phyloP scores from a whole-genome alignment of 495 filamentous ascomycete genomes.

The Tuber microsphaerosporum region DNA sequence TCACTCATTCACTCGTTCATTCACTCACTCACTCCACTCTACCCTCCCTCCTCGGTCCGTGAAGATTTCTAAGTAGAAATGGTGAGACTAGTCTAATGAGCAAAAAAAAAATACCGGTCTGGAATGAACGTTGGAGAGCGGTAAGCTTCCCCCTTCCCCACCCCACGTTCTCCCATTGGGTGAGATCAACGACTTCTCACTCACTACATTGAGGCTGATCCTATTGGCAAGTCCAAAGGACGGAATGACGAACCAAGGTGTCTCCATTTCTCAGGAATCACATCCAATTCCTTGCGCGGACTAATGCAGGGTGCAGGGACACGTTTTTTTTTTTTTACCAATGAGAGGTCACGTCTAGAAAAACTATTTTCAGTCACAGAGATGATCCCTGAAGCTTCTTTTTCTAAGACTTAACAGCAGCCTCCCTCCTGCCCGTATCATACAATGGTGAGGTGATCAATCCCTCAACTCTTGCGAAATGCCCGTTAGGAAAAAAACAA shows the following conservation, averaged over 20 bases:
- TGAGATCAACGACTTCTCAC: background rate
- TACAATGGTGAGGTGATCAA: background rate
- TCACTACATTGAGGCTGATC: background rate
- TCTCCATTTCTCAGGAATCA: background rate
- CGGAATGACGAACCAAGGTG: background rate
- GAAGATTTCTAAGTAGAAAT: background rate
- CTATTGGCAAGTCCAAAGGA: background rate
- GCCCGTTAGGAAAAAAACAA: background rate
- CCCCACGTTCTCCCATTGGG: background rate
- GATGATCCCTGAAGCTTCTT: background rate
- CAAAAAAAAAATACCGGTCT: background rate
- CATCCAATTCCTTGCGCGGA: background rate
- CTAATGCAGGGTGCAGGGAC: slow-evolving; percentile 4
- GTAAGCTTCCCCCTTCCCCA: background rate
- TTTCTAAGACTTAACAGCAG: background rate
- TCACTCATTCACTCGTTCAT: background rate
- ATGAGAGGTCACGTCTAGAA: background rate
- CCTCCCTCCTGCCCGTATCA: background rate
- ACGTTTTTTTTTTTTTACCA: background rate
- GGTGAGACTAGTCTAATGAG: background rate
- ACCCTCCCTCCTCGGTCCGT: background rate
- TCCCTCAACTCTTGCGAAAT: background rate
- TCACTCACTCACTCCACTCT: background rate
- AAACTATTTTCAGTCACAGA: background rate
- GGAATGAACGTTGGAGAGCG: background rate